Conservation (phyloP, 495 filamentous ascomycete genomes). For the Penicillium mononematosum region DNA sequence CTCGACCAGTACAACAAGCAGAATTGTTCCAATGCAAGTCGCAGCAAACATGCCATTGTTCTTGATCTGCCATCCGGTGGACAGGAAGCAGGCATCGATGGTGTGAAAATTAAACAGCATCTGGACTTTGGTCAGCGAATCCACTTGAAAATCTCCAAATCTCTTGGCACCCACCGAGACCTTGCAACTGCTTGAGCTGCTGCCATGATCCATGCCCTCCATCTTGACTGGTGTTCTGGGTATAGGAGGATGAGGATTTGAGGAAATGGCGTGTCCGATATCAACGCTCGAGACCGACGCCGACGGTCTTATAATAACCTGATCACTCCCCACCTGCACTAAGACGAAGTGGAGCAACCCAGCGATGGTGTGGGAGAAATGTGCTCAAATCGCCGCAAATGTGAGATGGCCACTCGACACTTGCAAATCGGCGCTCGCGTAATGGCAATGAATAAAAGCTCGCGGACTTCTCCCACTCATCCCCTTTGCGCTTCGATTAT, state of each 20-base stretch:
- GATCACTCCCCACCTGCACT: background rate
- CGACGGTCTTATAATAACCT: conserved; percentile 14
- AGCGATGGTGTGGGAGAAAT: conserved; percentile 14
- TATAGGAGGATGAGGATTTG: background rate
- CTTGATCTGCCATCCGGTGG: conserved; percentile 58
- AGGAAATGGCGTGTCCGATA: background rate
- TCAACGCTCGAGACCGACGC: background rate
- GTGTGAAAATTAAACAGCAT: conserved; percentile 76
- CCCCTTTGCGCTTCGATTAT: background rate
- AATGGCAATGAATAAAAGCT: background rate
- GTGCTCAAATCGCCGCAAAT: conserved; percentile 25
- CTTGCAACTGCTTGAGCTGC: conserved; percentile 25
- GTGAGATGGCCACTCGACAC: background rate
- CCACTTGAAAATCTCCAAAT: background rate
- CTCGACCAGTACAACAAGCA: conserved; percentile 61
- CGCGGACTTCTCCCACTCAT: background rate
- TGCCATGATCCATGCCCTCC: conserved; percentile 18
- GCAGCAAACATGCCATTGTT: conserved; percentile 60
- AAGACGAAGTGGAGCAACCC: conserved; percentile 17
- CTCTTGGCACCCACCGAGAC: conserved; percentile 27
- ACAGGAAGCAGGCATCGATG: conserved; percentile 64
- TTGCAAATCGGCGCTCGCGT: background rate
- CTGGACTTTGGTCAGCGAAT: conserved; percentile 27
- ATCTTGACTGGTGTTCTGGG: conserved; percentile 6
- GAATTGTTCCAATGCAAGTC: conserved; percentile 63